A percentile compares a stretch with the other conserved stretches of the same genome.
These are phyloP conservation scores for Xylaria bambusicola DNA, from an alignment of 495 filamentous ascomycete species.

Conservation along the genomic window DNA sequence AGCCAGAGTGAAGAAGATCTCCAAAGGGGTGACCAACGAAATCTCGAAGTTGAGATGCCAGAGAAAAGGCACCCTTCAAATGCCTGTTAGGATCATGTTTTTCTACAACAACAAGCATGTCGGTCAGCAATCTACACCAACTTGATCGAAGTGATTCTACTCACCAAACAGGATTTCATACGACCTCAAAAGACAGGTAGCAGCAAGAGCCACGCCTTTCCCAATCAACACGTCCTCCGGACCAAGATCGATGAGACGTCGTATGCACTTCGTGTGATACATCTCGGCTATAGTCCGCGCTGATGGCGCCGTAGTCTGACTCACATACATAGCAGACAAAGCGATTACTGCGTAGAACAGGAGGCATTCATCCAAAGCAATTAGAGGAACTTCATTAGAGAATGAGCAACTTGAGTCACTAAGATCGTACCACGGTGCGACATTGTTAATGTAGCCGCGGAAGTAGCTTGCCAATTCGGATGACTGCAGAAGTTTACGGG, in stretches of 20 bases:
- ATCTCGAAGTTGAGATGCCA: slow-evolving; percentile 18
- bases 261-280: slow-evolving; percentile 24
- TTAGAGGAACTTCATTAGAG: slow-evolving; percentile 30
- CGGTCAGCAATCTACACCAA: neutral
- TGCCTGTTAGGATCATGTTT: slow-evolving; percentile 23
- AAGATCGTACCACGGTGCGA: slow-evolving; percentile 44
- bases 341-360: slow-evolving; percentile 42
- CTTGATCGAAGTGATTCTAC: neutral
- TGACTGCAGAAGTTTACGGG: slow-evolving; percentile 25
- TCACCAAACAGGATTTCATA: slow-evolving; percentile 40
- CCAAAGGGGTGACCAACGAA: slow-evolving; percentile 11
- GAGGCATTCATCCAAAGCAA: slow-evolving; percentile 32
- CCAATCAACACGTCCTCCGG: slow-evolving; percentile 22
- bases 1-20: slow-evolving; percentile 34
- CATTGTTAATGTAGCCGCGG: slow-evolving; percentile 32
- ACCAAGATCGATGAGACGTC: slow-evolving; percentile 20
- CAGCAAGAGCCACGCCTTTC: slow-evolving; percentile 35
- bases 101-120: slow-evolving; percentile 5
- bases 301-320: slow-evolving; percentile 13
- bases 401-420: slow-evolving; percentile 35
- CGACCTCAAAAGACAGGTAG: slow-evolving; percentile 41
- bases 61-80: slow-evolving; percentile 24
- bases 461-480: slow-evolving; percentile 27
- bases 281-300: slow-evolving; percentile 13
- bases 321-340: slow-evolving; percentile 33